These are phyloP conservation scores for Apocynum venetum DNA, from an alignment of 257 asterid genomes.

Conservation along the genomic window DNA sequence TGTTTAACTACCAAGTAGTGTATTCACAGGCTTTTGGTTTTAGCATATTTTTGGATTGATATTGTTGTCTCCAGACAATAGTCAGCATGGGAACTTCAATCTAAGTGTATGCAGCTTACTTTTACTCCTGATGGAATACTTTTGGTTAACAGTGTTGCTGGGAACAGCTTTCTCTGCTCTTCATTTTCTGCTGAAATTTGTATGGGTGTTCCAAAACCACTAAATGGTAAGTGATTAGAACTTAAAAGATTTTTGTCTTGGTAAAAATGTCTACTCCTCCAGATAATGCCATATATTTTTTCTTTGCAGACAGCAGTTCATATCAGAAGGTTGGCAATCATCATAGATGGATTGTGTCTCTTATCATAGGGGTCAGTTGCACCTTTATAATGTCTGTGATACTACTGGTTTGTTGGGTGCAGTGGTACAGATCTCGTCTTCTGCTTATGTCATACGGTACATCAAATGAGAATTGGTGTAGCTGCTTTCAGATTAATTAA, in stretches of 20 bases:
- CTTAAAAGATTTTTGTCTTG: not conserved
- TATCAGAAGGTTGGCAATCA: slow-evolving; percentile 39
- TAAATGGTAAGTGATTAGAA: slow-evolving; percentile 46
- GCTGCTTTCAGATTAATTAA: not conserved
- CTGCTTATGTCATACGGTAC: slow-evolving; percentile 60
- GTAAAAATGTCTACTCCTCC: not conserved
- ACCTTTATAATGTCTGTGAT: slow-evolving; percentile 39
- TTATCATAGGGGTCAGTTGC: slow-evolving; percentile 55
- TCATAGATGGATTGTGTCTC: slow-evolving; percentile 45
- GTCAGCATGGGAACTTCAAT: not conserved
- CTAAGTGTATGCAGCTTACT: not conserved
- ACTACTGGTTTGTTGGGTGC: slow-evolving; percentile 65
- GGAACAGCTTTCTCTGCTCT: slow-evolving; percentile 74
- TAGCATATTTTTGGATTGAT: not conserved
- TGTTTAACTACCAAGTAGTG: not conserved
- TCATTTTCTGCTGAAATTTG: slow-evolving; percentile 55
- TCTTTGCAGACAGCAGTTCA: slow-evolving; percentile 49
- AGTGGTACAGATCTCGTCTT: slow-evolving; percentile 59
- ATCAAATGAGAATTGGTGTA: slow-evolving; percentile 9
- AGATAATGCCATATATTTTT: slow-evolving; percentile 3
- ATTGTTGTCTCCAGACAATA: not conserved
- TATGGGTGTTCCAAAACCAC: slow-evolving; percentile 45
- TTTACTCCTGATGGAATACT: slow-evolving; percentile 9
- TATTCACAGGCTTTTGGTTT: not conserved
- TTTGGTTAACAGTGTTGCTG: slow-evolving; percentile 63